phyloP scores from a whole-genome alignment of 2,329 filamentous ascomycete species.

The Polytolypa hystricis region DNA sequence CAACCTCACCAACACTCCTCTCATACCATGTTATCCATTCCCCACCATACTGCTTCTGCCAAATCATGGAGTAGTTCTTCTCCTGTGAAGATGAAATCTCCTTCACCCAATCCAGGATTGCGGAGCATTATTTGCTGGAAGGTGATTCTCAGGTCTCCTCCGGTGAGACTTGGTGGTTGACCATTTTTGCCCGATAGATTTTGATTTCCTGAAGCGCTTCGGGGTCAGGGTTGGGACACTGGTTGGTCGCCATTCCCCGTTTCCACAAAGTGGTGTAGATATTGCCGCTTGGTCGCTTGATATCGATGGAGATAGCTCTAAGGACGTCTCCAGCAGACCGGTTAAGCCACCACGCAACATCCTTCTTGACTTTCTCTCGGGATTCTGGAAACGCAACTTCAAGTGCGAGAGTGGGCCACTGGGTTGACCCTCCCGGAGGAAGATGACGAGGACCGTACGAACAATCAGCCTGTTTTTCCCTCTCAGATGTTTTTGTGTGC shows the following conservation, averaged over 20 bases:
- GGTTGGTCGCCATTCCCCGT: neutral
- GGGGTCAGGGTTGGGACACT: constrained; percentile 1
- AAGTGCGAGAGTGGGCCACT: neutral
- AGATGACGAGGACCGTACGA: neutral
- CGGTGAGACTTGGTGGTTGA: neutral
- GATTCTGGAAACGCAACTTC: too few relatives aligned
- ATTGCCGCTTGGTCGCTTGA: constrained; percentile 4
- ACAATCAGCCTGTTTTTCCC: constrained; percentile 1
- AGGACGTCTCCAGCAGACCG: neutral
- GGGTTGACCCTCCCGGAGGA: neutral
- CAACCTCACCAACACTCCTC: too few relatives aligned
- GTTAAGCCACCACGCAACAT: constrained; percentile 2
- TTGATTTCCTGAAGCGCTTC: neutral
- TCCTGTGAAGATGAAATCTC: constrained; percentile 4
- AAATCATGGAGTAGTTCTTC: constrained; percentile 4
- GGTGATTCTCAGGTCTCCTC: neutral
- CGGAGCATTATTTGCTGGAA: neutral
- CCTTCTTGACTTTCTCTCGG: neutral
- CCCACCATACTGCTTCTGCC: too few relatives aligned
- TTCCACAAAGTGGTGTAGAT: constrained; percentile 6
- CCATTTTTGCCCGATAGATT: constrained; percentile 2
- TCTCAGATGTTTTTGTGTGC: neutral
- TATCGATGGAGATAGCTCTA: constrained; percentile 3
- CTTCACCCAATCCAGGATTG: constrained; percentile 1
- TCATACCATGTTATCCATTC: too few relatives aligned